Evolutionary conservation across 179 eudicot species (phyloP), one percentile per base, ranked within the genome.

Genomic region (Beta lomatogona): DNA sequence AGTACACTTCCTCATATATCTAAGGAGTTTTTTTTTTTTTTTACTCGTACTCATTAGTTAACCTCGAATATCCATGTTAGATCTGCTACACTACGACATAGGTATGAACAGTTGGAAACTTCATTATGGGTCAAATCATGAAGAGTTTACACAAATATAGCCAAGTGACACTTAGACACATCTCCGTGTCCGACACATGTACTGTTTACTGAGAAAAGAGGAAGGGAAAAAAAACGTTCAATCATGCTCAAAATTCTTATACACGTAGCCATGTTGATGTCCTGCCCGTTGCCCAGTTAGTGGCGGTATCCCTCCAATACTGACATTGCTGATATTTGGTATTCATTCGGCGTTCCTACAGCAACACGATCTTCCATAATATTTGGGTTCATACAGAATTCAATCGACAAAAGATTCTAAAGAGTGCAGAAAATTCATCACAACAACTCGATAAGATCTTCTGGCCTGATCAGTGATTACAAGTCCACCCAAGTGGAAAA

Each of bases 291-390:
- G 67, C 45, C 75, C 60, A 75, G 19, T 45, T 44, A 60, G 15
- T 64, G 46, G 13, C 41, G 50, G 61, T 60, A 71, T 61, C 60
- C 60, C 50, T 59, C 28, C 57, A 21, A 48, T 31, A 25, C 53
- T 16, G 61, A 48, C 21, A 72, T 22, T 15, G 54, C 15, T 71
- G n/a, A 48, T 4, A 78, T 79, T 75, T 71, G 41, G 21, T 55
- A 9, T 50, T 36, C 71, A 59, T 68, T 1, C 54, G 52, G 48
- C 72, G 53, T 65, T 46, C 55, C 31, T 2, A 77, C 41, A 71
- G 57, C 78, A 82, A 60, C 77, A 64, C 58, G 18, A 58, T 58
- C 59, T 65, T 41, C 21, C 41, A 53, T 9, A 36, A 77, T 61
- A 50, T 53, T 68, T 44, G 44, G 18, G 60, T 15, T 61, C 77